Conservation (phyloP, 1,284 basidiomycete genomes). For the Schizophyllum commune region DNA sequence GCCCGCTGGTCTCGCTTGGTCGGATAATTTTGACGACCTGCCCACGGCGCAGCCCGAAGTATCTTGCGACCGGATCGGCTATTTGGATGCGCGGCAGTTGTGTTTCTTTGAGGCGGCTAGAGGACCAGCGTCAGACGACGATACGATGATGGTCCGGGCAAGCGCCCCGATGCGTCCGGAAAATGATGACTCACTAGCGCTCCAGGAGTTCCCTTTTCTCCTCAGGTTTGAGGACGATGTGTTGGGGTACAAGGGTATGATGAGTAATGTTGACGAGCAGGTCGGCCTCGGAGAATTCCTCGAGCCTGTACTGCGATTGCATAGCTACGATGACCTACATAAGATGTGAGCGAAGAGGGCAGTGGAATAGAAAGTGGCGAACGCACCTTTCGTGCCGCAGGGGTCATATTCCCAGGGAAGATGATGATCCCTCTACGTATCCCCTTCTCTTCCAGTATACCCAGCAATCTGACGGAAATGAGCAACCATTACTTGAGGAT, state of each 20-base stretch:
- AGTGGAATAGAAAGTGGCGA: constrained; percentile 4
- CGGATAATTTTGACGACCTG: constrained; percentile 99
- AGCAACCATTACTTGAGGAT: constrained; percentile 3
- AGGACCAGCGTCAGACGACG: neutral
- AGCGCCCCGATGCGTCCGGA: constrained; percentile 5
- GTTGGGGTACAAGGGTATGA: constrained; percentile 91
- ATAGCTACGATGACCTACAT: constrained; percentile 82
- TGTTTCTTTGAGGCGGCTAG: constrained; percentile 93
- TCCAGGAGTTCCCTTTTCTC: constrained; percentile 86
- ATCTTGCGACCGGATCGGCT: constrained; percentile 93
- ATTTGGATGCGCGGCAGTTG: constrained; percentile 96
- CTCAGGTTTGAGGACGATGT: constrained; percentile 81
- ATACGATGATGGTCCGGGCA: constrained; percentile 7
- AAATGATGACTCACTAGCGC: constrained; percentile 72
- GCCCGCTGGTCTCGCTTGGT: constrained; percentile 93
- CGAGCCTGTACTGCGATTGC: constrained; percentile 80
- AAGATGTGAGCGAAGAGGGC: constrained; percentile 8
- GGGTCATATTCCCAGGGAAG: constrained; percentile 94
- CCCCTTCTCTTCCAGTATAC: constrained; percentile 82
- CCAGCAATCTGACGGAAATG: constrained; percentile 56
- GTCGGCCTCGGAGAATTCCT: constrained; percentile 96
- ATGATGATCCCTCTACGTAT: constrained; percentile 93
- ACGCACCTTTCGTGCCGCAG: constrained; percentile 86
- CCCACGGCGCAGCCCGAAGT: constrained; percentile 92
- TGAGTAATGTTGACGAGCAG: constrained; percentile 96